A percentile compares a stretch with the other conserved stretches of the same genome.
These are phyloP conservation scores for Stagonosporopsis vannaccii DNA, from an alignment of 2,329 filamentous ascomycete species.

Conservation along the genomic window DNA sequence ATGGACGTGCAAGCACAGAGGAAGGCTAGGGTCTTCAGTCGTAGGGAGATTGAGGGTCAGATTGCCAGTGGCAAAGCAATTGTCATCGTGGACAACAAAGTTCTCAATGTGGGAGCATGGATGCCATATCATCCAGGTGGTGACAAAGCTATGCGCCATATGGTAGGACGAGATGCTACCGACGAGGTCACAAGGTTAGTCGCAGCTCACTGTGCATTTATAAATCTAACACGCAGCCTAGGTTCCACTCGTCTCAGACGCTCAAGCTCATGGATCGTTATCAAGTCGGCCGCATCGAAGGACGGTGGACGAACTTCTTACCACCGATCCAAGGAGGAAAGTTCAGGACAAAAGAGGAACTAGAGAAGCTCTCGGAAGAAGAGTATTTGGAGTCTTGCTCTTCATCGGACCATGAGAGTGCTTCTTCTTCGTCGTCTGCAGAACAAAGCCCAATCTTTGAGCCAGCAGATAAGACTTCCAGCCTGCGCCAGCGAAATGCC, in stretches of 20 bases:
- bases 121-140: constrained; percentile 90
- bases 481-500: constrained; percentile 47
- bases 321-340: constrained; percentile 91
- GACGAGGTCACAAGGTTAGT: constrained; percentile 90
- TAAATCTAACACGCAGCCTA: constrained; percentile 47
- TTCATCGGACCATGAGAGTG: constrained; percentile 35
- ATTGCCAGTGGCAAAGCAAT: constrained; percentile 84
- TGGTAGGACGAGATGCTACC: constrained; percentile 92
- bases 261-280: constrained; percentile 79
- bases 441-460: constrained; percentile 67
- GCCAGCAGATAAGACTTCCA: constrained; percentile 51
- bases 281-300: constrained; percentile 82
- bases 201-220: not conserved
- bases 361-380: constrained; percentile 46
- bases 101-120: constrained; percentile 90
- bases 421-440: constrained; percentile 58
- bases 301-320: constrained; percentile 84
- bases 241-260: constrained; percentile 82
- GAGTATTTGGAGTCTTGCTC: constrained; percentile 27
- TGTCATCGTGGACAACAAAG: constrained; percentile 80
- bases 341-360: constrained; percentile 65
- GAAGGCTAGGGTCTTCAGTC: constrained; percentile 62
- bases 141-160: constrained; percentile 87
- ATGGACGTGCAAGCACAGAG: constrained; percentile 42
- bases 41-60: constrained; percentile 75